Evolutionary conservation across 805 yeast genomes (phyloP), one percentile per base, ranked within the genome.

Genomic region (Kurtzmaniella cleridarum): DNA sequence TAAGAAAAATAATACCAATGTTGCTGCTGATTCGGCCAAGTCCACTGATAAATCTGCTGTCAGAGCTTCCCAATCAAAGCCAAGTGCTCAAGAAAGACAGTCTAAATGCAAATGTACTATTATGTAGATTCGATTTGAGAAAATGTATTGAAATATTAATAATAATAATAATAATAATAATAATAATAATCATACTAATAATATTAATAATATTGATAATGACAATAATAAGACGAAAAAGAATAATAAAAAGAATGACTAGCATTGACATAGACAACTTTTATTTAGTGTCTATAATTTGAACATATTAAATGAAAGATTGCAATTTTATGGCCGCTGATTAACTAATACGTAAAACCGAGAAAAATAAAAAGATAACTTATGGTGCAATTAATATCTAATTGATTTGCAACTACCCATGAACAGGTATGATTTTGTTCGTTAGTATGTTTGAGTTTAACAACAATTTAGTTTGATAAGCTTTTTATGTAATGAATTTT

Each of bases 41-140:
- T n/a, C 33, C 11, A 17, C 13, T 7, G 13, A 30, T 7, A 15
- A 30, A 15, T 13, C 37, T 24, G 30, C 29, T 14, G 16, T 34
- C 30, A 38, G 41, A 38, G 32, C 24, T 23, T 36, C 36, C 13
- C 35, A 32, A 11, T 20, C 39, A 3, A 11, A 36, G n/a, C 36
- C 40, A 17, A 29, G 20, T 5, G 20, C 20, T 16, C 14, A 38
- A 18, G 41, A 38, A 27, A 20, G 32, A 14, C 12, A 16, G 3
- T 38, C 36, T 10, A 26, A 32, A 2, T 32, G 41, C 18, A 38
- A 38, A 30, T 38, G 41, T 33, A 34, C 32, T 7, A 33, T 38
- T 26, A 20, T 38, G 29, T 38, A 31, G 27, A 16, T 7, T 20
- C 6, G 16, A 18, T 16, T 32, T n/a, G 14, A 9, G 5, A 18